Conservation (phyloP, 805 yeast species). For the Kregervanrija delftensis region DNA sequence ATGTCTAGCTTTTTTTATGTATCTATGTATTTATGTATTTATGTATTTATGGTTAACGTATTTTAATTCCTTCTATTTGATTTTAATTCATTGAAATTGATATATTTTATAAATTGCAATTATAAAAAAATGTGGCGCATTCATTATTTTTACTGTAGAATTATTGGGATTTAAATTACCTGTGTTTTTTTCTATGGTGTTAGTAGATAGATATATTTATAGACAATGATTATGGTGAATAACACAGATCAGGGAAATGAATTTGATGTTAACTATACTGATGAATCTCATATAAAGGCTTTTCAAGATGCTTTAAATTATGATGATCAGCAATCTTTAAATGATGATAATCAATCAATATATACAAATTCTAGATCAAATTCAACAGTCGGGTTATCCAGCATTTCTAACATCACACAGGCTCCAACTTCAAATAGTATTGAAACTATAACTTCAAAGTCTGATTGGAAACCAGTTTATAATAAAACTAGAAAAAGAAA, state of each 20-base stretch:
- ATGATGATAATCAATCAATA: constrained; percentile 1
- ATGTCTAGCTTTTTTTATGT: background rate
- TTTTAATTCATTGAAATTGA: no score
- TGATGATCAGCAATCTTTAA: constrained; percentile 19
- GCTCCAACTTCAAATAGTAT: background rate
- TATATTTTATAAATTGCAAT: no score
- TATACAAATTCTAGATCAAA: background rate
- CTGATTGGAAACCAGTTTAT: constrained; percentile 42
- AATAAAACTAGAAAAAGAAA: constrained; percentile 18
- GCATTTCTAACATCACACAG: background rate
- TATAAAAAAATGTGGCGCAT: no score
- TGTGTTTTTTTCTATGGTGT: no score
- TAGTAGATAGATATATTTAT: no score
- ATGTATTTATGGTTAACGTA: no score
- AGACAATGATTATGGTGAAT: no score
- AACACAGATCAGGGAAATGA: background rate
- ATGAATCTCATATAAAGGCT: constrained; percentile 27
- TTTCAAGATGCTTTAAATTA: constrained; percentile 32
- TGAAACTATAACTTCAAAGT: constrained; percentile 30
- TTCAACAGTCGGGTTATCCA: background rate
- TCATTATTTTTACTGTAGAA: no score
- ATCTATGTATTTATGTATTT: background rate
- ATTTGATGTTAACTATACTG: constrained; percentile 18
- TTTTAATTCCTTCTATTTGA: no score
- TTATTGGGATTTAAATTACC: no score